These are phyloP conservation scores for Chaetomium strumarium DNA, from an alignment of 2,329 filamentous ascomycete species.

Conservation along the genomic window DNA sequence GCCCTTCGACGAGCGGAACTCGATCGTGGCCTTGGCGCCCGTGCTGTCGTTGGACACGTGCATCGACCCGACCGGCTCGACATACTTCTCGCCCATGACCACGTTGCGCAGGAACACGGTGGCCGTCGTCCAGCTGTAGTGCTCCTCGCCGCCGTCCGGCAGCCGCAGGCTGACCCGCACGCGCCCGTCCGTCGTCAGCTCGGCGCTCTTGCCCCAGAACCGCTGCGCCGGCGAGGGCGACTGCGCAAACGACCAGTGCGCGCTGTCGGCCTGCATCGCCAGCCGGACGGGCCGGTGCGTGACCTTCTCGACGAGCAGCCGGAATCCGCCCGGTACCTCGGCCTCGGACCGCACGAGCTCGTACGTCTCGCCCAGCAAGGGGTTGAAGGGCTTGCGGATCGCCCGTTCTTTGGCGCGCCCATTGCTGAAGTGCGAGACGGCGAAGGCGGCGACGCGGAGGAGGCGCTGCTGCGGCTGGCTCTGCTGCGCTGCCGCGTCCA, in stretches of 20 bases:
- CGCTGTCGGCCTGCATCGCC: slow-evolving; percentile 86
- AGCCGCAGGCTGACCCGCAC: slow-evolving; percentile 68
- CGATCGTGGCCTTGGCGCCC: slow-evolving; percentile 75
- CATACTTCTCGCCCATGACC: slow-evolving; percentile 95
- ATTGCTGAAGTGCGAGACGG: slow-evolving; percentile 78
- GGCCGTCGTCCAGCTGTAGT: slow-evolving; percentile 82
- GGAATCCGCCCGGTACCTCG: slow-evolving; percentile 65
- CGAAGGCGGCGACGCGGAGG: slow-evolving; percentile 83
- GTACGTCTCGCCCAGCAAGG: slow-evolving; percentile 91
- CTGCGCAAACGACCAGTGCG: slow-evolving; percentile 80
- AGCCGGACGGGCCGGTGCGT: slow-evolving; percentile 87
- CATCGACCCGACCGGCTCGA: slow-evolving; percentile 91
- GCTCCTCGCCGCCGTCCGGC: slow-evolving; percentile 63
- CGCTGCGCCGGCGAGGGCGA: slow-evolving; percentile 87
- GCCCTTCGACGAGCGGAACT: slow-evolving; percentile 86
- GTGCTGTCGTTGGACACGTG: slow-evolving; percentile 76
- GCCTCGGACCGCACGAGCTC: slow-evolving; percentile 84
- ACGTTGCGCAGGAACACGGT: slow-evolving; percentile 93
- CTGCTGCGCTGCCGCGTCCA: slow-evolving; percentile 67
- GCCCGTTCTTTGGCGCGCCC: slow-evolving; percentile 82
- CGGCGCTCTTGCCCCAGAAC: slow-evolving; percentile 96
- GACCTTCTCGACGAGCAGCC: slow-evolving; percentile 93
- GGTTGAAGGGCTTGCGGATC: slow-evolving; percentile 95
- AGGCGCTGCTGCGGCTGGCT: slow-evolving; percentile 62
- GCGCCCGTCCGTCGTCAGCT: slow-evolving; percentile 87